phyloP scores from a whole-genome alignment of 768 basidiomycete species.

The Scleroderma bovista region DNA sequence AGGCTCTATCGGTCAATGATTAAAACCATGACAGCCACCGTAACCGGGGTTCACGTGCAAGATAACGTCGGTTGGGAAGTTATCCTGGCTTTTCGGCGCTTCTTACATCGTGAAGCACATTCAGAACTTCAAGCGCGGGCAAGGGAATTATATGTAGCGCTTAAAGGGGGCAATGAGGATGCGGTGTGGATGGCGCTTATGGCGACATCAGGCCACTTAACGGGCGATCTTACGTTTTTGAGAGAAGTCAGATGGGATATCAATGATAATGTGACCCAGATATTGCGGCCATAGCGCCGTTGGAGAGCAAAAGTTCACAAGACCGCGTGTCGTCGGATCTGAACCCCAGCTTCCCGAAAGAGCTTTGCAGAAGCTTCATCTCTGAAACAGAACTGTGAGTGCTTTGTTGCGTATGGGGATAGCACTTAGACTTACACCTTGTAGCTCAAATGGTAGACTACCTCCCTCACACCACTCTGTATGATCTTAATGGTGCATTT shows the following conservation, averaged over 20 bases:
- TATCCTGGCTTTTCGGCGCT: constrained; percentile 67
- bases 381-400: constrained; percentile 31
- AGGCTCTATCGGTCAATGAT: constrained; percentile 74
- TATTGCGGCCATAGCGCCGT: constrained; percentile 25
- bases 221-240: constrained; percentile 46
- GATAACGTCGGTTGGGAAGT: constrained; percentile 81
- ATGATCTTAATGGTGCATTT: constrained; percentile 96
- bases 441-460: constrained; percentile 93
- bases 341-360: constrained; percentile 78
- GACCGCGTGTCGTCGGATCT: constrained; percentile 59
- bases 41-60: constrained; percentile 60
- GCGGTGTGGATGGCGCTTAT: constrained; percentile 77
- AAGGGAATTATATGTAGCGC: constrained; percentile 54
- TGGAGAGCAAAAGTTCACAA: too few species aligned
- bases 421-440: constrained; percentile 65
- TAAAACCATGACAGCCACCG: constrained; percentile 63
- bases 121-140: constrained; percentile 70
- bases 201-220: constrained; percentile 43
- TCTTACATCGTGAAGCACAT: constrained; percentile 61
- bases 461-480: constrained; percentile 85
- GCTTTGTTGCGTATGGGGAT: not conserved
- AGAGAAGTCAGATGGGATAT: constrained; percentile 61
- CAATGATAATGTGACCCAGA: constrained; percentile 28
- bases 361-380: constrained; percentile 79
- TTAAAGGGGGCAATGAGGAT: constrained; percentile 65